phyloP scores from a whole-genome alignment of 1,284 basidiomycete species.

The Trichosporon sp. region DNA sequence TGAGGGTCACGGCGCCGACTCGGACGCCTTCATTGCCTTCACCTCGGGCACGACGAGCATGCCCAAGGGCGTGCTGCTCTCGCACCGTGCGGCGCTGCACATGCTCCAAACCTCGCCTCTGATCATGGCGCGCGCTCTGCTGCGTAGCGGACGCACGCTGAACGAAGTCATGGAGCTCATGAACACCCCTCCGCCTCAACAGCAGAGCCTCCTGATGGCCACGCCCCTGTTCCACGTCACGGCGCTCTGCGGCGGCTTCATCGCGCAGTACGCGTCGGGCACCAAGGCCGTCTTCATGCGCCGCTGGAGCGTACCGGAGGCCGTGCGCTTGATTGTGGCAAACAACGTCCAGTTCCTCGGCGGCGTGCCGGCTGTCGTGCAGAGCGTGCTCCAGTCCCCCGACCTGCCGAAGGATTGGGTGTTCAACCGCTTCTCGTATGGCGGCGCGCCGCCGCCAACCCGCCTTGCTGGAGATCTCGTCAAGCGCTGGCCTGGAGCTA shows the following conservation, averaged over 20 bases:
- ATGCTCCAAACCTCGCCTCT: slow-evolving; percentile 31
- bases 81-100: slow-evolving; percentile 29
- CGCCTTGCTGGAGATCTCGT: slow-evolving; percentile 41
- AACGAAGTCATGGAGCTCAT: slow-evolving; percentile 22
- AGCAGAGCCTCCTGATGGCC: slow-evolving; percentile 35
- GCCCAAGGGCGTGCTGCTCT: slow-evolving; percentile 33
- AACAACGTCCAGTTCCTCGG: slow-evolving; percentile 45
- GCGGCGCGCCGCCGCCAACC: slow-evolving; percentile 49
- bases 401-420: slow-evolving; percentile 31
- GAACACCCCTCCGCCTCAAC: slow-evolving; percentile 12
- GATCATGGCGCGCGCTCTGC: background rate
- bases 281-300: slow-evolving; percentile 48
- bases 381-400: slow-evolving; percentile 42
- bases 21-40: slow-evolving; percentile 52
- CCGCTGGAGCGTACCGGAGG: slow-evolving; percentile 45
- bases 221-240: slow-evolving; percentile 55
- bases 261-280: slow-evolving; percentile 37
- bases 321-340: slow-evolving; percentile 37
- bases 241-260: slow-evolving; percentile 46
- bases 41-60: slow-evolving; percentile 35
- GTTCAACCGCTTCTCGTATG: slow-evolving; percentile 49
- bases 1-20: slow-evolving; percentile 35
- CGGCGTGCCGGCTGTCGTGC: slow-evolving; percentile 50
- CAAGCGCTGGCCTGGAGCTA: slow-evolving; percentile 41
- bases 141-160: slow-evolving; percentile 41